Base-by-base conservation (phyloP, 2,329 filamentous ascomycete genomes). In the Fusarium humuli region DNA sequence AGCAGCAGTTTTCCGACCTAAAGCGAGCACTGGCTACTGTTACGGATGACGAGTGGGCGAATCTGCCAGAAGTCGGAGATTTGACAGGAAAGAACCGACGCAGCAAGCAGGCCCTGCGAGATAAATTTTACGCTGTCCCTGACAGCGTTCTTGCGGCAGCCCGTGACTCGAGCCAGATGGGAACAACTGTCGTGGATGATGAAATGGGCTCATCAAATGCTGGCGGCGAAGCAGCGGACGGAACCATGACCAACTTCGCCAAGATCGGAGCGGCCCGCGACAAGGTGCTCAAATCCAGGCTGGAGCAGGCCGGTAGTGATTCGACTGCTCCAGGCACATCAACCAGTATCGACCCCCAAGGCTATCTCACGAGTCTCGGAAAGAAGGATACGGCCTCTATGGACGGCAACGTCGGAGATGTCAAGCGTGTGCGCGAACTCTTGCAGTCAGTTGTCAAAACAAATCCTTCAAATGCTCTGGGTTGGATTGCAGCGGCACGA, bases 381-480 rank as follows among this genome's bases (percentile, higher is more conserved):
- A 94, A 93, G 79, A 91, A 92, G 61, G 91, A 94, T 77, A 83
- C 94, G 61, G 92, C 90, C 61, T 92, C 94, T 62, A 89, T 90
- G 7, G 93, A 97, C 75, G 88, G 93, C 7, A 92, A 94, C 74
- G 92, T 98, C 27, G 95, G 96, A 65, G 96, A 99, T 77, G 94
- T 99, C 79, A 97, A 97, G 77, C 92, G 96, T 80, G 96, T 97
- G 20, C 90, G 96, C 69, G 91, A 94, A 69, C 86, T 99, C 37
- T 84, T 99, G n/a, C 94, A 97, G 77, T 98, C 95, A 0, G 96
- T 98, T 48, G 97, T 97, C 79, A 97, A 96, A 81, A 98, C 95
- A 10, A 99, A 99, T 79, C 93, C 95, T 4, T 94, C 93, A 69
- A 97, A 98, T 77, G 94, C 93, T 0, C 93, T 96, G 12, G 96